Evolutionary conservation across 352 stramenopile genomes (phyloP), one percentile per base, ranked within the genome.

Genomic region (Phytophthora crassamura): DNA sequence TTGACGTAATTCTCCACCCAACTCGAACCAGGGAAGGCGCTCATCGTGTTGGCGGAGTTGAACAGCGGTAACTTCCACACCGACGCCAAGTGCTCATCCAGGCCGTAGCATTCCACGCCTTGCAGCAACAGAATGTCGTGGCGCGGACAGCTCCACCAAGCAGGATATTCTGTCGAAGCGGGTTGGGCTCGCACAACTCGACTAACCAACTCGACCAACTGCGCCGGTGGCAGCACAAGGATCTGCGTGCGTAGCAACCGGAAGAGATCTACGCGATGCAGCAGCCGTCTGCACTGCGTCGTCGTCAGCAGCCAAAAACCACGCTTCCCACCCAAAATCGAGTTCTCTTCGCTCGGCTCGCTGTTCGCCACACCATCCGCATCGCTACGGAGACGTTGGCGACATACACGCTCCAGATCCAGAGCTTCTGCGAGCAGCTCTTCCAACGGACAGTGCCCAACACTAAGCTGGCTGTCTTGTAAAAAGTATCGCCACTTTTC

Each of bases 401-500:
- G 78, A 64, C 80, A 91, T 1, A 79, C 75, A 7, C 74, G 77
- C 71, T 94, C 87, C 39, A 95, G 53, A 49, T 90, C 77, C 20
- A 73, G 49, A 2, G 80, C 84, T 68, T 95, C 87, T 4, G 51
- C 69, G 2, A 80, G 56, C 5, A 95, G 54, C 22, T 87, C 69
- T 9, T 67, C 63, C 4, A 91, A 54, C n/a, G 82, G 69, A n/a
- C 56, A 67, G 6, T 69, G 66, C 0, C 52, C 61, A 12, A 93
- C 52, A 5, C 50, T 50, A 25, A 96, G 55, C 3, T 76, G 40
- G 7, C 69, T 40, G 45, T 96, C 87, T 10, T 86, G 52, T 20
- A 89, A 32, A 45, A 95, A 94, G 43, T 91, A 90, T 4, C 86
- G 77, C 88, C 88, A 96, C 61, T 94, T 94, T 30, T 95, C 82